Percentiles rank a stretch among this genome's conserved stretches.
These are phyloP conservation scores for Geotrichum carabidarum DNA, from an alignment of 1,139 yeast species.

Conservation along the genomic window DNA sequence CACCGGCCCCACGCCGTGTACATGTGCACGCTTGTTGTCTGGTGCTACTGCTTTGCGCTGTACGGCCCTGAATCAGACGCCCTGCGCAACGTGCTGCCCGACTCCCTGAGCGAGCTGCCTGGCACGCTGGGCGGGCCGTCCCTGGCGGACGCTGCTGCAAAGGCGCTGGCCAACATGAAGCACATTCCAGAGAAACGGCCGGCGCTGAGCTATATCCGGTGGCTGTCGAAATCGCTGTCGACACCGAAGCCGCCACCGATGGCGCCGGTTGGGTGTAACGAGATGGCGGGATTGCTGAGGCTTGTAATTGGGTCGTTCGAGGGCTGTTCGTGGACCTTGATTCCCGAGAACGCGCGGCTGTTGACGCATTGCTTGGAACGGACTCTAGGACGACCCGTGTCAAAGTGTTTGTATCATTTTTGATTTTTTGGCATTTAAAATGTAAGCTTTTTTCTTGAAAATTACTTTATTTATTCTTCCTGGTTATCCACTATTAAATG, in stretches of 20 bases:
- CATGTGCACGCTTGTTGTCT: constrained; percentile 49
- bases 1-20: constrained; percentile 56
- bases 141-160: neutral
- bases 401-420: constrained; percentile 21
- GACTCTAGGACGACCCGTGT: constrained; percentile 30
- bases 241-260: neutral
- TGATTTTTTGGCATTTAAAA: neutral
- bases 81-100: neutral
- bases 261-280: constrained; percentile 23
- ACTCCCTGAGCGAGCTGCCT: neutral
- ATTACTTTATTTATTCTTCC: no score
- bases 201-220: constrained; percentile 4
- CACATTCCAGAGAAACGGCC: neutral
- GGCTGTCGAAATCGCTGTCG: constrained; percentile 4
- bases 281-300: constrained; percentile 34
- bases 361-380: constrained; percentile 33
- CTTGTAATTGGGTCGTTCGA: constrained; percentile 30
- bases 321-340: constrained; percentile 32
- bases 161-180: constrained; percentile 1
- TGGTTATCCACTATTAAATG: no score
- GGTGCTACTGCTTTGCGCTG: constrained; percentile 51
- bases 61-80: constrained; percentile 52
- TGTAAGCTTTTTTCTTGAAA: no score
- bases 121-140: neutral
- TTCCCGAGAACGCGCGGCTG: constrained; percentile 33